Conservation (phyloP, 495 filamentous ascomycete species). For the Ascodesmis nigricans region DNA sequence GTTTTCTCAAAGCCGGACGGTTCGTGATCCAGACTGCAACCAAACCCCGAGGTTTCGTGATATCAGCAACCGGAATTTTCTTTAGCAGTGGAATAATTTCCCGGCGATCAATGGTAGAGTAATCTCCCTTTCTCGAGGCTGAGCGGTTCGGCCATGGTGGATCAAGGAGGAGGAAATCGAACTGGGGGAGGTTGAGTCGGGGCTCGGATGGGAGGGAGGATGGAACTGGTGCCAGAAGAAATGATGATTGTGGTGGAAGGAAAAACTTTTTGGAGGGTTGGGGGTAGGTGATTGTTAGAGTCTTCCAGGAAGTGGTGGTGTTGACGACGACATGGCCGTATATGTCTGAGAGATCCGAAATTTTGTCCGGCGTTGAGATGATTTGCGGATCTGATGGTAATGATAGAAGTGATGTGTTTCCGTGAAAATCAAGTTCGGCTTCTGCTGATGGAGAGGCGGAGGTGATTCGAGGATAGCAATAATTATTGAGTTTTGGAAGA, state of each 20-base stretch:
- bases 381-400: no score
- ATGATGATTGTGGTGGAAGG: slow-evolving; percentile 32
- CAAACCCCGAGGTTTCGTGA: slow-evolving; percentile 28
- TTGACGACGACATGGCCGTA: slow-evolving; percentile 21
- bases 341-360: slow-evolving; percentile 20
- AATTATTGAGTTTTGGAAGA: slow-evolving; percentile 10
- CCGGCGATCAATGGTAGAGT: slow-evolving; percentile 30
- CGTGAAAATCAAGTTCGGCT: slow-evolving; percentile 10
- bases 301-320: slow-evolving; percentile 19
- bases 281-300: slow-evolving; percentile 13
- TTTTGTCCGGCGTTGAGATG: slow-evolving; percentile 8
- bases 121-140: slow-evolving; percentile 40
- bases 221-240: slow-evolving; percentile 25
- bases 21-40: slow-evolving; percentile 86
- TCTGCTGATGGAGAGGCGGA: slow-evolving; percentile 15
- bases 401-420: slow-evolving; percentile 2
- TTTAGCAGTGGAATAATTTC: slow-evolving; percentile 28
- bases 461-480: slow-evolving; percentile 24
- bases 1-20: slow-evolving; percentile 33
- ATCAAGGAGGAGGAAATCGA: slow-evolving; percentile 68
- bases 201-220: slow-evolving; percentile 8
- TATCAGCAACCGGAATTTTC: slow-evolving; percentile 33
- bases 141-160: slow-evolving; percentile 92
- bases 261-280: slow-evolving; percentile 21
- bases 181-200: slow-evolving; percentile 28